Evolutionary conservation across 2,329 filamentous ascomycete species (phyloP).

Genomic region (Botryotinia calthae): DNA sequence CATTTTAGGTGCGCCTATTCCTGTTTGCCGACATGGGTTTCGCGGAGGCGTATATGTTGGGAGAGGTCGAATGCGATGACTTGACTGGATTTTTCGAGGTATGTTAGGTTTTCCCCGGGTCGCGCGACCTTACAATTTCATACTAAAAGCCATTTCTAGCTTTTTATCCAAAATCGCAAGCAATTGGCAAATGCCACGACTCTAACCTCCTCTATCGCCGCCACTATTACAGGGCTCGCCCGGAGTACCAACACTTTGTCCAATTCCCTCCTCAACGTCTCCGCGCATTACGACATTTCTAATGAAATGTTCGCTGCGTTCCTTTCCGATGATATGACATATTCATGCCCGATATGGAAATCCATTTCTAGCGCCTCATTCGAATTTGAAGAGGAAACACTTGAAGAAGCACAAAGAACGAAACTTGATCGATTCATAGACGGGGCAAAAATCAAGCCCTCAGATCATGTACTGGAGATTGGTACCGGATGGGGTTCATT

Average conservation of each 20-base stretch:
- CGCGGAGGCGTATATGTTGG: constrained; percentile 64
- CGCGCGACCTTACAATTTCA: not conserved
- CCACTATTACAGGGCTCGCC: constrained; percentile 57
- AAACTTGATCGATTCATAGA: constrained; percentile 66
- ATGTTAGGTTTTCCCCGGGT: constrained; percentile 19
- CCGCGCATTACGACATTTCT: constrained; percentile 72
- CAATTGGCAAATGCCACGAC: constrained; percentile 63
- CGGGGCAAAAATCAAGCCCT: constrained; percentile 59
- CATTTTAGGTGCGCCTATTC: constrained; percentile 68
- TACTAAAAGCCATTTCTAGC: constrained; percentile 41
- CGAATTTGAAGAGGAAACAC: constrained; percentile 49
- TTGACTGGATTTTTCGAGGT: constrained; percentile 67
- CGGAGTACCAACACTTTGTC: constrained; percentile 56
- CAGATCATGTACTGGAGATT: constrained; percentile 71
- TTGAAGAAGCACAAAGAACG: constrained; percentile 64
- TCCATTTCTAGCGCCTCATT: constrained; percentile 41
- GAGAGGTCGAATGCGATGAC: constrained; percentile 65
- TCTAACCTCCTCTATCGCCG: constrained; percentile 56
- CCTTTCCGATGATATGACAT: constrained; percentile 73
- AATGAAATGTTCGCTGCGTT: constrained; percentile 76
- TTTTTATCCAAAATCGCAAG: constrained; percentile 69
- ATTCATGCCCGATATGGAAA: constrained; percentile 68
- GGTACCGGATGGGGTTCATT: constrained; percentile 75
- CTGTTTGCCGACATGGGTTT: constrained; percentile 76
- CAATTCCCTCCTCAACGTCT: constrained; percentile 62